Base-by-base conservation (phyloP, 441 rosid species). In the Francoa sonchifolia region DNA sequence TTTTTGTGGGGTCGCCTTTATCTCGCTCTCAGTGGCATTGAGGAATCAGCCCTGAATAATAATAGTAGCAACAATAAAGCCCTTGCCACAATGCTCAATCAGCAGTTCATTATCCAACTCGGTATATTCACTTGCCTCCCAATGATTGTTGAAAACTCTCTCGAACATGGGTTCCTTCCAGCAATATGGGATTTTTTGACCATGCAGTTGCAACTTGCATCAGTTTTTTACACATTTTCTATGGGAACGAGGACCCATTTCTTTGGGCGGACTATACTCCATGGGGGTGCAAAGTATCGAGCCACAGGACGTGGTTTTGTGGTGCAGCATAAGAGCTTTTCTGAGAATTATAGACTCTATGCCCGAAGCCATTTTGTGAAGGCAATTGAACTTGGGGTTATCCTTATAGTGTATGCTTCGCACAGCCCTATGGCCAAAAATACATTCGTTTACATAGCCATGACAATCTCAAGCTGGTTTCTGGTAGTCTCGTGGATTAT, bases 201-300 rank as follows among this genome's bases (percentile, higher is more conserved):
- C 31, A 48, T 48, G 53, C 53, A 36, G 13, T 18, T 48, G 18
- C 53, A 48, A 44, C 44, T 48, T 0, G 53, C 53, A 7, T 48
- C 44, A 14, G 21, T 48, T 16, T 48, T 48, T 39, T 48, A 35
- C 44, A 48, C 53, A 17, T 48, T 48, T 35, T 48, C 44, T 2
- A 34, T 48, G 52, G 52, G 52, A 25, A 48, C 52, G n/a, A 42
- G 32, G 10, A 48, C 52, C 20, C 52, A 48, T 38, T 48, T 48
- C 43, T 48, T 48, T 25, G 52, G 52, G 34, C 52, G 52, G 2
- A 48, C 52, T 13, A 48, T 48, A 8, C 43, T 48, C 10, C 52
- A 48, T 12, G 52, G 52, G 13, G 52, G 52, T 18, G 52, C 52
- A 26, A 48, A 36, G 41, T 48, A 48, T 25, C 30, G 52, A 6